Percentiles rank a stretch among this genome's conserved stretches.
These are phyloP conservation scores for Verticillium nonalfalfae DNA, from an alignment of 2,329 filamentous ascomycete species.

Conservation along the genomic window DNA sequence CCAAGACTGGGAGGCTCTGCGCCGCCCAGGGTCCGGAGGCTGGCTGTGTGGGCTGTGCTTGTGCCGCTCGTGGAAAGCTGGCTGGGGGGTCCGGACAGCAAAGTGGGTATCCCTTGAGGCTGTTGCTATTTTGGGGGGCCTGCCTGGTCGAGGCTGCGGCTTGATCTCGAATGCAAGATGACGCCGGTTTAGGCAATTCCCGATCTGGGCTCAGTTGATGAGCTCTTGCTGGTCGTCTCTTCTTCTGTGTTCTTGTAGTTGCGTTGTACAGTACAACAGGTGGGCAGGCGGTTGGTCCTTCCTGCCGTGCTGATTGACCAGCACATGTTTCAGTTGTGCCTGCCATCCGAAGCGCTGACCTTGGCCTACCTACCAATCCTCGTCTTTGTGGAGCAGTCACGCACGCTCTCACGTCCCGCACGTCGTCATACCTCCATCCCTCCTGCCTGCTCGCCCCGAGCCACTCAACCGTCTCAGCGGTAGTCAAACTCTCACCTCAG, in stretches of 20 bases:
- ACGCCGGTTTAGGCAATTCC: neutral
- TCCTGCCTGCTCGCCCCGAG: neutral
- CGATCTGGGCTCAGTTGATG: neutral
- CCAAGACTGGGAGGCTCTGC: neutral
- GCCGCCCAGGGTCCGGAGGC: neutral
- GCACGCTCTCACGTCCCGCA: neutral
- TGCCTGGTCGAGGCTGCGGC: neutral
- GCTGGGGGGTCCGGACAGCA: neutral
- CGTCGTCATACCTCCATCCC: neutral
- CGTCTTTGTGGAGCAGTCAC: neutral
- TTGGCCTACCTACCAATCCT: neutral
- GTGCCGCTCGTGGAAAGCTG: neutral
- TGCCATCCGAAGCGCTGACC: neutral
- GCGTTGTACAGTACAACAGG: no score
- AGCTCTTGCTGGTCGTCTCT: neutral
- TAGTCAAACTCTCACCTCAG: neutral
- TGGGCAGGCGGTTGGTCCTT: neutral
- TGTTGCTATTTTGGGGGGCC: neutral
- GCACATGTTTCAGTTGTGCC: neutral
- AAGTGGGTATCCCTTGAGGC: neutral
- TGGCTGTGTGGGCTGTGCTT: neutral
- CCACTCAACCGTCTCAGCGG: neutral
- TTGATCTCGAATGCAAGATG: neutral
- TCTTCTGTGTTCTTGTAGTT: neutral
- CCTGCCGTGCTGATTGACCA: neutral